These are phyloP conservation scores for Trichoderma sp. DNA, from an alignment of 2,329 filamentous ascomycete genomes.

Conservation along the genomic window DNA sequence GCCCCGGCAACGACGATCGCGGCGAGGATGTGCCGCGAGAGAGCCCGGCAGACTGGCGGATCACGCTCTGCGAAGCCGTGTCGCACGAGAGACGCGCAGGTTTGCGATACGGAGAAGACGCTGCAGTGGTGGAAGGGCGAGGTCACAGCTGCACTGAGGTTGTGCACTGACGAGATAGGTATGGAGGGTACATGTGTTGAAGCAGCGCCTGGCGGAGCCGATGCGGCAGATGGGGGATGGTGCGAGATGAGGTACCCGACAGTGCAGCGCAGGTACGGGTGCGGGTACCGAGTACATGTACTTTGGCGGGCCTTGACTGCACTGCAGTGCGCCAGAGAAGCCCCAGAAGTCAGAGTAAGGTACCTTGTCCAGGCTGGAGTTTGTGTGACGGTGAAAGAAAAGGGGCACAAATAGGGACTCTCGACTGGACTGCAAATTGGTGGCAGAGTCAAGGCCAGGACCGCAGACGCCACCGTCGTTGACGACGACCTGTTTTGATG, in stretches of 20 bases:
- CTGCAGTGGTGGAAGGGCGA: background rate
- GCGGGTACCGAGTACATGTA: conserved; percentile 3
- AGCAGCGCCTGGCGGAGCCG: conserved; percentile 12
- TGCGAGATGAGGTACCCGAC: too few species aligned
- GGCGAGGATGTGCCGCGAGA: conserved; percentile 1
- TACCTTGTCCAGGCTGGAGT: conserved; percentile 2
- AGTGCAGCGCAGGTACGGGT: background rate
- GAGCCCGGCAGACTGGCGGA: conserved; percentile 21
- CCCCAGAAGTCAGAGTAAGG: too few species aligned
- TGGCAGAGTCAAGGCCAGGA: background rate
- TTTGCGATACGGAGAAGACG: background rate
- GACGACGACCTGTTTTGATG: background rate
- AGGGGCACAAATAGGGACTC: conserved; percentile 3
- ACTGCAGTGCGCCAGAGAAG: background rate
- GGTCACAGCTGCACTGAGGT: background rate
- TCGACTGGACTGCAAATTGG: background rate
- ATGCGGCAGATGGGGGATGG: conserved; percentile 20
- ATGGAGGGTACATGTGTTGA: conserved; percentile 10
- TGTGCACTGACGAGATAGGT: background rate
- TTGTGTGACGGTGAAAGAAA: background rate
- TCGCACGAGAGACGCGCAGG: conserved; percentile 21
- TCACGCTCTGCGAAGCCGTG: conserved; percentile 14
- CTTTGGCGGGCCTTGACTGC: background rate
- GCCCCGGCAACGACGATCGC: conserved; percentile 19
- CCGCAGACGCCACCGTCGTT: conserved; percentile 21